Conservation (phyloP, 768 basidiomycete genomes). For the Glaciozyma antarctica region DNA sequence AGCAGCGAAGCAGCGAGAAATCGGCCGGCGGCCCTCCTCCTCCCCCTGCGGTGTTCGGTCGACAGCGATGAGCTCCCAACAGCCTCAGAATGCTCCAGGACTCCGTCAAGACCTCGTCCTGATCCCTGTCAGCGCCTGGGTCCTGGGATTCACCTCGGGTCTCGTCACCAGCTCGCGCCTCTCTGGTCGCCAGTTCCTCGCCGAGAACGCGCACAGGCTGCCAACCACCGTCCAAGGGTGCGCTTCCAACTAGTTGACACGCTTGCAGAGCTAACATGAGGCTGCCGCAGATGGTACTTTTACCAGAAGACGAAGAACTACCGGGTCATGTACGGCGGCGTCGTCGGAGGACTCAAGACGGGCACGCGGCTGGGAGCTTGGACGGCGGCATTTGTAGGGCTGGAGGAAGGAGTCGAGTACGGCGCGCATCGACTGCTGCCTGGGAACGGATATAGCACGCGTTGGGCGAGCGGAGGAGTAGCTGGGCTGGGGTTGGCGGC, state of each 20-base stretch:
- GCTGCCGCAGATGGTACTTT: conserved; percentile 58
- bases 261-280: neutral
- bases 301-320: conserved; percentile 97
- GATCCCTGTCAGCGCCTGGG: conserved; percentile 13
- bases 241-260: neutral
- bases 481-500: conserved; percentile 11
- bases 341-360: conserved; percentile 50
- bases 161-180: conserved; percentile 56
- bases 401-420: conserved; percentile 11
- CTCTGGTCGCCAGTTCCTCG: conserved; percentile 69
- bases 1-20: neutral
- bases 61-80: neutral
- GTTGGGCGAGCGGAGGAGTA: conserved; percentile 1
- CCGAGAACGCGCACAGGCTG: conserved; percentile 83
- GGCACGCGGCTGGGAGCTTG: conserved; percentile 15
- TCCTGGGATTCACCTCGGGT: conserved; percentile 33
- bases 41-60: neutral
- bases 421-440: neutral
- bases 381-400: conserved; percentile 20
- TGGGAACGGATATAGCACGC: conserved; percentile 1
- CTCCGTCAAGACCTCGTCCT: conserved; percentile 18
- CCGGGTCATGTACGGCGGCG: conserved; percentile 60
- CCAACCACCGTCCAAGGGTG: conserved; percentile 69
- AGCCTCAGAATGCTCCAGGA: neutral
- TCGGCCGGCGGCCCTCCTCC: neutral